Conservation (phyloP, 352 stramenopile genomes). For the Phytophthora quininea region DNA sequence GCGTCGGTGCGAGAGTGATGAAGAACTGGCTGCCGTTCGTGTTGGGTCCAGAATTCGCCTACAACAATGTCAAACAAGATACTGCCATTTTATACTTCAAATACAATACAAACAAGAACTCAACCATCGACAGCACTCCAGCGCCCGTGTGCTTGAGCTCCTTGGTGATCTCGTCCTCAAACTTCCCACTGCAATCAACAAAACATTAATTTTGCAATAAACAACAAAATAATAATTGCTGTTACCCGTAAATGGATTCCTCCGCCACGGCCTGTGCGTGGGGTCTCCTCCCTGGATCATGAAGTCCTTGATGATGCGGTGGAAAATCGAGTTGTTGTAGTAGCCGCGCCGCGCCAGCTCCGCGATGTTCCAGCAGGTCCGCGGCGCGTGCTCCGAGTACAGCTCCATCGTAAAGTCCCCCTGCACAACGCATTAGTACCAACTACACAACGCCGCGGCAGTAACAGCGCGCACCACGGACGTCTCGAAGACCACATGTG, state of each 20-base stretch:
- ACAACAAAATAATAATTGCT: not conserved
- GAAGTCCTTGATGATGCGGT: conserved; percentile 96
- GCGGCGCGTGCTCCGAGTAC: conserved; percentile 93
- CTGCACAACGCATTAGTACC: conserved; percentile 23
- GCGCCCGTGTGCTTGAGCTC: conserved; percentile 95
- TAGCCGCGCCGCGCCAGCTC: conserved; percentile 92
- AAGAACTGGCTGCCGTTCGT: conserved; percentile 96
- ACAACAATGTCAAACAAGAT: conserved; percentile 4
- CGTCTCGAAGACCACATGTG: conserved; percentile 87
- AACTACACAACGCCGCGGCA: not conserved
- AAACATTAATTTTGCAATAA: conserved; percentile 15
- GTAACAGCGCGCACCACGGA: conserved; percentile 53
- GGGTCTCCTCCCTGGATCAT: conserved; percentile 97
- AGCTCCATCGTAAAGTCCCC: conserved; percentile 92
- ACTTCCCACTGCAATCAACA: conserved; percentile 72
- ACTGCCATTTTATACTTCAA: not conserved
- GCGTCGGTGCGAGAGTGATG: conserved; percentile 92
- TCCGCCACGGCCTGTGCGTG: conserved; percentile 92
- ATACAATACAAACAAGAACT: no score
- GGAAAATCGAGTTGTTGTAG: conserved; percentile 97
- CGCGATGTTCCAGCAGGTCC: conserved; percentile 93
- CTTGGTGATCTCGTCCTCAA: conserved; percentile 94
- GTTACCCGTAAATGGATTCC: conserved; percentile 92
- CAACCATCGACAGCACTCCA: conserved; percentile 90
- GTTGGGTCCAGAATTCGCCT: conserved; percentile 91